phyloP scores from a whole-genome alignment of 2,329 filamentous ascomycete species.

The Lanzia echinophila region DNA sequence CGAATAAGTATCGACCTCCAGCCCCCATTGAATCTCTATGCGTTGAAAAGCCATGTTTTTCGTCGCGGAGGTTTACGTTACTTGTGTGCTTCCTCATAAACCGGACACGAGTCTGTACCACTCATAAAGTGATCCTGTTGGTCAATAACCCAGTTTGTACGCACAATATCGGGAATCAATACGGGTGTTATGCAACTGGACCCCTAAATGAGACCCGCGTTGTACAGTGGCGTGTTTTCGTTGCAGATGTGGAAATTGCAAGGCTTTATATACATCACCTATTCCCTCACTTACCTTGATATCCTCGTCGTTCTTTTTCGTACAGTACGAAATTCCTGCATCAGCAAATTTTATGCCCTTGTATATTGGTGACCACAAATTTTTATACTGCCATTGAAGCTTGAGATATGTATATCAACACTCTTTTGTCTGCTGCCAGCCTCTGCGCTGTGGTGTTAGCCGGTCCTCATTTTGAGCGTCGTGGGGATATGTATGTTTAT shows the following conservation, averaged over 20 bases:
- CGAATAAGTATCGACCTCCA: too few species aligned
- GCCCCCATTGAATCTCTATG: too few species aligned
- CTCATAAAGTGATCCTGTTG: too few species aligned
- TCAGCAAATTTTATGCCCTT: background rate
- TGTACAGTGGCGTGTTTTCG: background rate
- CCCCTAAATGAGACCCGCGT: background rate
- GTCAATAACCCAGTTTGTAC: too few species aligned
- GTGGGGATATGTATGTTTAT: background rate
- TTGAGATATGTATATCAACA: background rate
- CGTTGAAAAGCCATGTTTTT: too few species aligned
- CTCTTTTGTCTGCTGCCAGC: constrained; percentile 1
- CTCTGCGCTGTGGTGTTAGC: constrained; percentile 5
- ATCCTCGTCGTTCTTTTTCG: background rate
- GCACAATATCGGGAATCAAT: background rate
- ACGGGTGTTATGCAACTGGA: background rate
- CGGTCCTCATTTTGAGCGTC: background rate
- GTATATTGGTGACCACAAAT: background rate
- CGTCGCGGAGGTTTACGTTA: too few species aligned
- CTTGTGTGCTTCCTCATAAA: too few species aligned
- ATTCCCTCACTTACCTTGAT: background rate
- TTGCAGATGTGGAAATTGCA: background rate
- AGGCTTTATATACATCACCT: background rate
- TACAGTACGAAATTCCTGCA: background rate
- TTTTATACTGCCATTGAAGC: too few species aligned
- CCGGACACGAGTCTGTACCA: too few species aligned